Conservation (phyloP, 176 grass and related monocot species). For the Zoysia japonica region DNA sequence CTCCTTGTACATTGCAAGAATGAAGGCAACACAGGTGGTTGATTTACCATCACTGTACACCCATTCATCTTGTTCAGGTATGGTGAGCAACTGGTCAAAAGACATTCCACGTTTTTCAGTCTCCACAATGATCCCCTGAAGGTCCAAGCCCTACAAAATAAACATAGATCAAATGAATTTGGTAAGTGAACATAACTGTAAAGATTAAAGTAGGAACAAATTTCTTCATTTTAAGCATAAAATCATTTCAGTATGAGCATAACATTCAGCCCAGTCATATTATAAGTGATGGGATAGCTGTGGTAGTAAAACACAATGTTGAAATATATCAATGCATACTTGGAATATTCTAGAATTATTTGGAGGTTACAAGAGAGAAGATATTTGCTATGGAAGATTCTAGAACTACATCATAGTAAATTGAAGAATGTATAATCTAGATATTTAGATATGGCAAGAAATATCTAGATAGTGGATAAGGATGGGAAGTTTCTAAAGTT, state of each 20-base stretch:
- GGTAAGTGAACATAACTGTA: slow-evolving; percentile 25
- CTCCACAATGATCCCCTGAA: slow-evolving; percentile 78
- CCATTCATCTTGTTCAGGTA: slow-evolving; percentile 97
- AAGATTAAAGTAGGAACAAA: background rate
- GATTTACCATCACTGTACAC: slow-evolving; percentile 97
- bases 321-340: too few species aligned
- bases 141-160: slow-evolving; percentile 71
- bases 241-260: slow-evolving; percentile 11
- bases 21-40: slow-evolving; percentile 88
- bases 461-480: too few species aligned
- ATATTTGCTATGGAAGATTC: too few species aligned
- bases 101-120: slow-evolving; percentile 88
- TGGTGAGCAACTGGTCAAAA: slow-evolving; percentile 92
- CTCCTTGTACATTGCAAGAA: slow-evolving; percentile 96
- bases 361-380: too few species aligned
- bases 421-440: too few species aligned
- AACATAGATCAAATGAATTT: slow-evolving; percentile 32
- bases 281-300: background rate
- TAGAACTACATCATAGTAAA: too few species aligned
- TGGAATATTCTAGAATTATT: too few species aligned
- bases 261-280: slow-evolving; percentile 2
- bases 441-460: too few species aligned
- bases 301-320: background rate
- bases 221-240: background rate
- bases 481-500: too few species aligned